Evolutionary conservation across 805 yeast species (phyloP), one percentile per base, ranked within the genome.

Genomic region (Dipodascus albidus): DNA sequence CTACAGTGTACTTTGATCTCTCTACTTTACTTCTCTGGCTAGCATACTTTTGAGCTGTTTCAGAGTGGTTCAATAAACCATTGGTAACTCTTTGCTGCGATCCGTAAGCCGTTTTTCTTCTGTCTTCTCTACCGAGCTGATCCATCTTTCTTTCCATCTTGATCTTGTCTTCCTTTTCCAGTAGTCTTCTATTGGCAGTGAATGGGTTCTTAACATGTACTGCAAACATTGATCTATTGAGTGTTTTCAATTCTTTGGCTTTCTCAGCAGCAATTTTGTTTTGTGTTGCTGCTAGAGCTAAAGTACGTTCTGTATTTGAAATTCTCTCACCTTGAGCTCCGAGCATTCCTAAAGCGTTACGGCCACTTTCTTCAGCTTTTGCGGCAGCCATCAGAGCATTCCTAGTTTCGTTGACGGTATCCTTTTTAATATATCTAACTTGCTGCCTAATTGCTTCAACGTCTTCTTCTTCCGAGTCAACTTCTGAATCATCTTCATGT

Each of bases 301-400:
- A 71, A 59, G 83, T 83, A 58, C 80, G 79, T 65, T 93, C 96
- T 20, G 90, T 82, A 62, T 80, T 81, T 66, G 84, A 86, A 58
- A 93, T 73, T 50, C 87, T 75, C 65, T 89, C 96, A 54, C 93
- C 82, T 68, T 93, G 98, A n/a, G 90, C 79, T 23, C 99, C 99
- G 50, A 93, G 75, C 80, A 87, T 80, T 24, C 96, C 97, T 57
- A 91, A 69, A 0, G 97, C 85, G 65, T 91, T 90, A 57, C 82
- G 73, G 38, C 88, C 91, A 3, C 83, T 74, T 56, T 77, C 78
- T 62, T 83, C 88, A 1, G 90, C 89, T 54, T 83, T 83, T 54
- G 79, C 77, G 1, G 87, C 84, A 72, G 81, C 75, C 52, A 77
- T 77, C 31, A 93, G 70, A 0, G 95, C 89, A 62, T 88, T 88